Conservation (phyloP, 345 rosid genomes). For the Cardamine resedifolia region DNA sequence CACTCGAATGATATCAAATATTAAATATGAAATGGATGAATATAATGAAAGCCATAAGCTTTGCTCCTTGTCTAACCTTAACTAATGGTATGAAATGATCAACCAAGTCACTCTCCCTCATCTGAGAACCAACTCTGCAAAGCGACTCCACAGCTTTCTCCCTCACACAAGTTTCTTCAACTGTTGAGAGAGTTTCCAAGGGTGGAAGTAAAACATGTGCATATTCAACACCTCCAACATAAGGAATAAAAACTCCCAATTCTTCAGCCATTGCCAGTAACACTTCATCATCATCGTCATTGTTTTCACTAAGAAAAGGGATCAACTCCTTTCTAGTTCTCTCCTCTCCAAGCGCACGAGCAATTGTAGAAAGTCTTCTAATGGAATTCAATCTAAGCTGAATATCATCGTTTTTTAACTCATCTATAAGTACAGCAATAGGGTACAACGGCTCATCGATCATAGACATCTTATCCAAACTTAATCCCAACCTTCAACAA, state of each 20-base stretch:
- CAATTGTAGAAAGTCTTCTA: conserved; percentile 76
- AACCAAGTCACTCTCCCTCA: conserved; percentile 79
- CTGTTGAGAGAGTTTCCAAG: conserved; percentile 66
- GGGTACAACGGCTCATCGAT: conserved; percentile 79
- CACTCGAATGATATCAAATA: background rate
- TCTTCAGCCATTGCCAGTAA: conserved; percentile 86
- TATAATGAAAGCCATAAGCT: background rate
- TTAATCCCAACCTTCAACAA: background rate
- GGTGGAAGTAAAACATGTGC: conserved; percentile 76
- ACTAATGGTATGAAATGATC: conserved; percentile 68
- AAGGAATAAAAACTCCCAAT: conserved; percentile 78
- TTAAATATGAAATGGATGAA: background rate
- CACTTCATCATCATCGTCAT: conserved; percentile 87
- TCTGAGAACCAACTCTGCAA: conserved; percentile 79
- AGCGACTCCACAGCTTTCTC: conserved; percentile 82
- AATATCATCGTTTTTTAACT: conserved; percentile 82
- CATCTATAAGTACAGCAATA: conserved; percentile 77
- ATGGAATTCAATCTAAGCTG: conserved; percentile 85
- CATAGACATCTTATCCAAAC: conserved; percentile 51
- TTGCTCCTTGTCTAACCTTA: conserved; percentile 47
- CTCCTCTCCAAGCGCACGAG: conserved; percentile 90
- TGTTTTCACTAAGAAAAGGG: conserved; percentile 79
- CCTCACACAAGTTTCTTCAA: conserved; percentile 85
- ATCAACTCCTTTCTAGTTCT: conserved; percentile 76
- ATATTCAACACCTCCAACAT: conserved; percentile 80